phyloP scores from a whole-genome alignment of 495 filamentous ascomycete genomes.

The Bacidia gigantensis region DNA sequence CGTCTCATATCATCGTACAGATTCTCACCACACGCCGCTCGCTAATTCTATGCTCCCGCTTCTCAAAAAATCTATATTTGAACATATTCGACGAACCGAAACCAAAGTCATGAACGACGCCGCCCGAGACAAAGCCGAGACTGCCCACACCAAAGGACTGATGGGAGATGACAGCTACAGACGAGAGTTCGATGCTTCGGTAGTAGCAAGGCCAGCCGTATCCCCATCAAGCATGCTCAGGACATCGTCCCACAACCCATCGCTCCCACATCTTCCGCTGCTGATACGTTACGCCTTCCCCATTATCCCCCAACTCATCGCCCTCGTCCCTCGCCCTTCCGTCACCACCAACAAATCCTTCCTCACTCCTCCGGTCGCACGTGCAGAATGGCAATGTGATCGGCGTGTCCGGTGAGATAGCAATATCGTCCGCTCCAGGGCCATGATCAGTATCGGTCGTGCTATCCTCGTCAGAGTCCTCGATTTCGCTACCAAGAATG shows the following conservation, averaged over 20 bases:
- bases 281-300: conserved; percentile 32
- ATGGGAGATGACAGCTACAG: too few species aligned
- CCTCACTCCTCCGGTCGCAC: conserved; percentile 17
- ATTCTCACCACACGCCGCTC: too few species aligned
- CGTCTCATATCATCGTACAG: too few species aligned
- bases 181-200: too few species aligned
- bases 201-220: too few species aligned
- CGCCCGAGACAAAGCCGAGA: too few species aligned
- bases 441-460: conserved; percentile 22
- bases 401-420: conserved; percentile 28
- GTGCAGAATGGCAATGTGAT: conserved; percentile 34
- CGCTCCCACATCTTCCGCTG: conserved; percentile 50
- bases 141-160: too few species aligned
- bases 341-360: conserved; percentile 1
- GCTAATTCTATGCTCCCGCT: too few species aligned
- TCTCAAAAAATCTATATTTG: too few species aligned
- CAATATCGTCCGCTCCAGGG: conserved; percentile 26
- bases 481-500: conserved; percentile 10
- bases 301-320: conserved; percentile 47
- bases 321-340: conserved; percentile 16
- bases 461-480: conserved; percentile 17
- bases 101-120: too few species aligned
- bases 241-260: conserved; percentile 39
- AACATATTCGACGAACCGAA: too few species aligned
- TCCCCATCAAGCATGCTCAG: conserved; percentile 15